phyloP scores from a whole-genome alignment of 2,329 filamentous ascomycete genomes.

The Aspergillus fischeri region DNA sequence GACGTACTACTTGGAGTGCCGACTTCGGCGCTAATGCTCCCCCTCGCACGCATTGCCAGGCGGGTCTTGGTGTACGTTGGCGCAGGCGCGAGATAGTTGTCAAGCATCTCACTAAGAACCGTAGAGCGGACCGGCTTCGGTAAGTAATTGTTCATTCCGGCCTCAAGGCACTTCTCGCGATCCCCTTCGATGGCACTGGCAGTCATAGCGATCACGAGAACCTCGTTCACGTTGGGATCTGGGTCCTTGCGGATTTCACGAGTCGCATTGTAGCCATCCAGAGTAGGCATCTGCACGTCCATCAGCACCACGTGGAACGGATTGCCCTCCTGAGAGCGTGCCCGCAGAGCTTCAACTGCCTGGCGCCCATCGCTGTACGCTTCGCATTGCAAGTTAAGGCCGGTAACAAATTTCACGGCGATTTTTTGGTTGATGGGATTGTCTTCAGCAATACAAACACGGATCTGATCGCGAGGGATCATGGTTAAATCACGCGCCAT shows the following conservation, averaged over 20 bases:
- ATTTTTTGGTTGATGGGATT: conserved; percentile 94
- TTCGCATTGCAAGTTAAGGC: conserved; percentile 80
- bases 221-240: conserved; percentile 70
- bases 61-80: conserved; percentile 34
- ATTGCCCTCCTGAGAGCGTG: conserved; percentile 63
- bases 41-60: conserved; percentile 27
- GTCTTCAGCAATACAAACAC: conserved; percentile 91
- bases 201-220: conserved; percentile 97
- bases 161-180: conserved; percentile 88
- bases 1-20: conserved; percentile 20
- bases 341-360: conserved; percentile 78
- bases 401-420: conserved; percentile 82
- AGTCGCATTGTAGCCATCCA: conserved; percentile 90
- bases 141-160: conserved; percentile 96
- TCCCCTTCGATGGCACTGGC: conserved; percentile 92
- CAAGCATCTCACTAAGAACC: conserved; percentile 78
- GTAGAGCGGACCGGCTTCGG: conserved; percentile 92
- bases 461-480: conserved; percentile 71
- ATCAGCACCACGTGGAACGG: conserved; percentile 91
- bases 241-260: conserved; percentile 73
- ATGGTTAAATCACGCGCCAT: conserved; percentile 64
- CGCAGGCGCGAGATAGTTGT: conserved; percentile 58
- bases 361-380: conserved; percentile 87
- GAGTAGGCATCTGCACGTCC: conserved; percentile 94
- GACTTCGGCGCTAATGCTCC: conserved; percentile 24